These are phyloP conservation scores for Aphanomyces stellatus DNA, from an alignment of 352 stramenopile species.

Conservation along the genomic window DNA sequence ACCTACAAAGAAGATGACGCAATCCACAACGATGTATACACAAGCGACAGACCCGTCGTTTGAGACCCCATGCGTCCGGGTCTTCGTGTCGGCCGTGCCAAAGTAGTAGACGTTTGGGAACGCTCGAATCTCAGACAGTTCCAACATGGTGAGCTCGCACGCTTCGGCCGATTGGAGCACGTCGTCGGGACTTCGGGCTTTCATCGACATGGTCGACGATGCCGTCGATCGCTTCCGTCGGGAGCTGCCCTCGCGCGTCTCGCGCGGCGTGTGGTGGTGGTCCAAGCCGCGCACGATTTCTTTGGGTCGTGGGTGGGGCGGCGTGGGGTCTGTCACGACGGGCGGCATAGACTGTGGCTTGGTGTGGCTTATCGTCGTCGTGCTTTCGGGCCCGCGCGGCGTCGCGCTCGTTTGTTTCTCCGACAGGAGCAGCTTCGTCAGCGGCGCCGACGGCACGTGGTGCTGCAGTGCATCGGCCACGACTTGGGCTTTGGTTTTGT, in stretches of 20 bases:
- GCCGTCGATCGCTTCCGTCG: neutral
- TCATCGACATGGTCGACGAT: neutral
- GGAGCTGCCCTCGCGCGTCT: neutral
- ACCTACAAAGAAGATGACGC: too few species aligned
- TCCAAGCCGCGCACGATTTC: constrained; percentile 6
- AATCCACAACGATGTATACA: too few species aligned
- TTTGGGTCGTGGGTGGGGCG: neutral
- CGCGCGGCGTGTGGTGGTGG: neutral
- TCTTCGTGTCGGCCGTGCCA: neutral
- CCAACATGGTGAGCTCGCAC: constrained; percentile 37
- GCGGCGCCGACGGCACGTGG: too few species aligned
- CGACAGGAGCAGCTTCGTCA: too few species aligned
- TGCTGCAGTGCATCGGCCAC: neutral
- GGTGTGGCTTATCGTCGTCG: too few species aligned
- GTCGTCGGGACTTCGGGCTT: constrained; percentile 10
- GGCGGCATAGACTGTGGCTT: too few species aligned
- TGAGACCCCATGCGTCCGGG: neutral
- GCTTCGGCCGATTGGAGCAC: constrained; percentile 26
- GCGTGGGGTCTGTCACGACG: neutral
- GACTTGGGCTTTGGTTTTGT: constrained; percentile 1
- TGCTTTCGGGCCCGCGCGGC: neutral
- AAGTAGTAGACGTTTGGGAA: constrained; percentile 43
- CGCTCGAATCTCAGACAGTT: constrained; percentile 41
- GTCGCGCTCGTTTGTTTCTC: neutral
- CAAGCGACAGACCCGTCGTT: constrained; percentile 5